Conservation (phyloP, 306 rosid species). For the Glycine soja region DNA sequence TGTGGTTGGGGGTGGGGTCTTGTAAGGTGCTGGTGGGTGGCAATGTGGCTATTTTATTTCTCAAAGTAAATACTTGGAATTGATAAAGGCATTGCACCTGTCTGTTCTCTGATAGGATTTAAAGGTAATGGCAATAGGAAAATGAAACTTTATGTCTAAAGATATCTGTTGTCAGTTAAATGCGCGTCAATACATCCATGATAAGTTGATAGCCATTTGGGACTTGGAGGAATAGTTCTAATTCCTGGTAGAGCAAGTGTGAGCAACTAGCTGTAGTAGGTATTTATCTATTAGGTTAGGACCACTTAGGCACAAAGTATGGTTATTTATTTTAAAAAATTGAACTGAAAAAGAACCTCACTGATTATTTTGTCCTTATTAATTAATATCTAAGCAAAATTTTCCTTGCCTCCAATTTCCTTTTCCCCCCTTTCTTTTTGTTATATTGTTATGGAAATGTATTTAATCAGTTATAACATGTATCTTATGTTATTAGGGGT, state of each 20-base stretch:
- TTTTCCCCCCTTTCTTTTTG: not conserved
- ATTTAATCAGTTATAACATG: not conserved
- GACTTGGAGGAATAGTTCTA: not conserved
- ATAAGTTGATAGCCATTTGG: constrained; percentile 12
- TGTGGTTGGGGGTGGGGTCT: not conserved
- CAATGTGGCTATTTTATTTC: not conserved
- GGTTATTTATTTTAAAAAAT: not conserved
- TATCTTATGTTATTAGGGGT: constrained; percentile 57
- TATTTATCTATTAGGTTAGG: constrained; percentile 4
- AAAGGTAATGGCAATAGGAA: not conserved
- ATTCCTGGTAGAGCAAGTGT: not conserved
- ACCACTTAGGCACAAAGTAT: not conserved
- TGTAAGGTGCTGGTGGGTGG: not conserved
- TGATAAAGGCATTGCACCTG: not conserved
- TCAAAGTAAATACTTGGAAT: not conserved
- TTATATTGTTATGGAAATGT: constrained; percentile 19
- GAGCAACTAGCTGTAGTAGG: not conserved
- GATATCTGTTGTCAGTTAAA: not conserved
- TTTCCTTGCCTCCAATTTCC: not conserved
- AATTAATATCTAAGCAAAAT: constrained; percentile 3
- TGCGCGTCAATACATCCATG: not conserved
- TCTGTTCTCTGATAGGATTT: constrained; percentile 14
- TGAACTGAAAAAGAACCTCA: not conserved
- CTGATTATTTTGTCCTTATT: not conserved
- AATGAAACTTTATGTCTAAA: not conserved